Conservation (phyloP, 2,329 filamentous ascomycete genomes). For the Aureobasidium musti region DNA sequence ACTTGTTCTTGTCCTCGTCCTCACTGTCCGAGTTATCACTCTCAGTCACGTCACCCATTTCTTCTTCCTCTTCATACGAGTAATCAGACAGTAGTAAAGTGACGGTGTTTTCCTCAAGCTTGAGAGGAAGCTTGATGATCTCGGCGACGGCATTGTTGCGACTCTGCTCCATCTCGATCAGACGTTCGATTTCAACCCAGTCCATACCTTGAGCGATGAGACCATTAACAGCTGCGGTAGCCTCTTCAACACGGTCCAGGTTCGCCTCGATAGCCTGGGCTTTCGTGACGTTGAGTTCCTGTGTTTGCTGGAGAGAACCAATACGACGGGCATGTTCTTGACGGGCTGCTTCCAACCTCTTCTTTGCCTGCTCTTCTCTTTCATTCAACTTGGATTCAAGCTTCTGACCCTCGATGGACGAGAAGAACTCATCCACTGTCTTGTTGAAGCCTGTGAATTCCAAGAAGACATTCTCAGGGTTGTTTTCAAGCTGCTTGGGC, state of each 20-base stretch:
- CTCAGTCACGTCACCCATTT: constrained; percentile 64
- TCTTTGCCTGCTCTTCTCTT: constrained; percentile 75
- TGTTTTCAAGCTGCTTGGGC: constrained; percentile 73
- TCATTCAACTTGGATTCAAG: constrained; percentile 81
- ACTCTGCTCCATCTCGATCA: constrained; percentile 85
- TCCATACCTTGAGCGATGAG: constrained; percentile 95
- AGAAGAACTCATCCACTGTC: constrained; percentile 96
- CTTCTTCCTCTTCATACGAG: constrained; percentile 63
- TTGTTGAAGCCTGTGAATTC: constrained; percentile 85
- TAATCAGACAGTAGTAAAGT: constrained; percentile 77
- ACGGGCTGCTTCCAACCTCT: constrained; percentile 81
- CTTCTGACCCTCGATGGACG: constrained; percentile 91
- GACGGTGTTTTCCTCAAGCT: constrained; percentile 84
- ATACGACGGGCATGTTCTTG: constrained; percentile 83
- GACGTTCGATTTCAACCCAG: constrained; percentile 85
- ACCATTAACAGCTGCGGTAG: constrained; percentile 87
- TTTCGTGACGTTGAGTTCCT: constrained; percentile 81
- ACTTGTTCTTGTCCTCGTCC: constrained; percentile 47
- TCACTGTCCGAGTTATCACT: constrained; percentile 63
- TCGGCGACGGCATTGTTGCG: constrained; percentile 81
- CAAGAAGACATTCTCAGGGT: constrained; percentile 66
- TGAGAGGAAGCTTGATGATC: constrained; percentile 83
- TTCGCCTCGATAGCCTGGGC: constrained; percentile 91
- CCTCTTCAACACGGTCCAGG: constrained; percentile 85
- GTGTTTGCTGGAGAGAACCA: constrained; percentile 76